Conservation (phyloP, 495 filamentous ascomycete genomes). For the Glonium stellatum region DNA sequence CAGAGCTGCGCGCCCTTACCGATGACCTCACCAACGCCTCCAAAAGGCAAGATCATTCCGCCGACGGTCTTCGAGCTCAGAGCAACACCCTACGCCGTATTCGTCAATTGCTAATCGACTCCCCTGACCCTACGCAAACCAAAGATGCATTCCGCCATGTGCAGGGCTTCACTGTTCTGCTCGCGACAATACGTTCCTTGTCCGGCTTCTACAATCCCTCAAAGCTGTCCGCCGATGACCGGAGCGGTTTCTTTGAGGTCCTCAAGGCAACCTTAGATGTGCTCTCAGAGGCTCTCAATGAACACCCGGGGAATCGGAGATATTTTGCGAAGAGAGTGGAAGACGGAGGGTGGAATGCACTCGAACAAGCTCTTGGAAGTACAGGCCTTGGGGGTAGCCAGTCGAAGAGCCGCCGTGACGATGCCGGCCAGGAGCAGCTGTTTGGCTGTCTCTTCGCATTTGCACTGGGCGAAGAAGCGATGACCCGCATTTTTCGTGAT, state of each 20-base stretch:
- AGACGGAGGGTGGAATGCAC: constrained; percentile 67
- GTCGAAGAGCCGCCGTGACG: constrained; percentile 37
- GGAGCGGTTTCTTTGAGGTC: constrained; percentile 57
- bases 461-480: constrained; percentile 60
- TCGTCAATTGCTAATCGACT: constrained; percentile 53
- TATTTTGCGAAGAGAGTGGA: constrained; percentile 72
- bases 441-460: constrained; percentile 83
- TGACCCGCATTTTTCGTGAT: constrained; percentile 28
- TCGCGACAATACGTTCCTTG: constrained; percentile 59
- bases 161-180: constrained; percentile 68
- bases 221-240: constrained; percentile 53
- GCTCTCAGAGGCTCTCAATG: constrained; percentile 66
- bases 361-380: constrained; percentile 61
- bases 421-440: constrained; percentile 61
- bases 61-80: constrained; percentile 23
- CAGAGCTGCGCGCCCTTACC: constrained; percentile 26
- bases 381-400: constrained; percentile 49
- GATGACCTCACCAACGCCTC: constrained; percentile 22
- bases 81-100: constrained; percentile 36
- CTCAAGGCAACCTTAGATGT: constrained; percentile 63
- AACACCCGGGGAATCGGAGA: constrained; percentile 77
- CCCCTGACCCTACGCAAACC: constrained; percentile 39
- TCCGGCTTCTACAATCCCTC: constrained; percentile 64
- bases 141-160: constrained; percentile 81
- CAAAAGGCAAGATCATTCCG: constrained; percentile 12